Evolutionary conservation across 1,284 basidiomycete genomes (phyloP).

Genomic region (Sanghuangporus baumii): DNA sequence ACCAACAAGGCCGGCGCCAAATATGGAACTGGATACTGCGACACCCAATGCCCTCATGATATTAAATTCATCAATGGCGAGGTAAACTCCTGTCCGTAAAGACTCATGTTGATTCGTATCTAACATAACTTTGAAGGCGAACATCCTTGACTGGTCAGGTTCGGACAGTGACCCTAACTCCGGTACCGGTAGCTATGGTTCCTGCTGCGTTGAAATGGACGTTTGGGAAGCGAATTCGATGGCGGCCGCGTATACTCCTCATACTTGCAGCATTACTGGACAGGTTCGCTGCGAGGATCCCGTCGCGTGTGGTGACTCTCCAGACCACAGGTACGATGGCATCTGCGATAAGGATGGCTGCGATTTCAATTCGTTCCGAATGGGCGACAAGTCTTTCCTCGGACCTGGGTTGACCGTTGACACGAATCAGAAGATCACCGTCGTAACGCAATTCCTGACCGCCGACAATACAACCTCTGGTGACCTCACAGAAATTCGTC

Average conservation of each 20-base stretch:
- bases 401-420: slow-evolving; percentile 24
- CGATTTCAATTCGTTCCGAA: slow-evolving; percentile 29
- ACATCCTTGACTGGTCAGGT: slow-evolving; percentile 21
- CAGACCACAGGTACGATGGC: slow-evolving; percentile 17
- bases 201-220: slow-evolving; percentile 26
- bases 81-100: slow-evolving; percentile 27
- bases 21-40: slow-evolving; percentile 54
- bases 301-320: slow-evolving; percentile 16
- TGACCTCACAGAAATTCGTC: slow-evolving; percentile 45
- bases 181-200: slow-evolving; percentile 21
- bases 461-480: slow-evolving; percentile 38
- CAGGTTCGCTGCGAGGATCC: slow-evolving; percentile 19
- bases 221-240: slow-evolving; percentile 27
- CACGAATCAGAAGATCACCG: slow-evolving; percentile 37
- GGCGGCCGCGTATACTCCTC: slow-evolving; percentile 25
- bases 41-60: slow-evolving; percentile 52
- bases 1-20: slow-evolving; percentile 52
- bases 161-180: slow-evolving; percentile 21
- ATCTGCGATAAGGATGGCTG: slow-evolving; percentile 25
- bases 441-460: slow-evolving; percentile 52
- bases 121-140: slow-evolving; percentile 18
- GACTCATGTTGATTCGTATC: background rate
- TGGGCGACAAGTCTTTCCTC: slow-evolving; percentile 23
- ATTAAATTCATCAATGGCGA: slow-evolving; percentile 52
- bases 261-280: slow-evolving; percentile 21